Conservation (phyloP, 192 early-diverging fungal species). For the Obelidium mucronatum region DNA sequence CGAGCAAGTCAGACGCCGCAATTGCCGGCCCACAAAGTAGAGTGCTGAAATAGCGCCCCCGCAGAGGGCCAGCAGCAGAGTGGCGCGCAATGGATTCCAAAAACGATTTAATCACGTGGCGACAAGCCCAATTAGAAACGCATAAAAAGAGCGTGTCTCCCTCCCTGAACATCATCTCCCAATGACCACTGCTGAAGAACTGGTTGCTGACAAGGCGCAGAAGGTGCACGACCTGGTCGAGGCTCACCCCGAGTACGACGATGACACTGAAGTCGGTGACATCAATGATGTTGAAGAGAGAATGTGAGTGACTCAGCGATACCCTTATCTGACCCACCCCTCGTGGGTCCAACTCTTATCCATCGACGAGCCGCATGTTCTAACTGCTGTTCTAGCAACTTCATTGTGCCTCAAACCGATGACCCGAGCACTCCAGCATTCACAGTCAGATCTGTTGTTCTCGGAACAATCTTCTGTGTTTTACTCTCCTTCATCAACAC, state of each 20-base stretch:
- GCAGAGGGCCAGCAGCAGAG: too few relatives aligned
- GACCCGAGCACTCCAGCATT: conserved; percentile 40
- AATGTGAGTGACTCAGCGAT: too few relatives aligned
- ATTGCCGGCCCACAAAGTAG: too few relatives aligned
- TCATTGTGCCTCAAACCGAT: conserved; percentile 37
- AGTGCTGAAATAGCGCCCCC: too few relatives aligned
- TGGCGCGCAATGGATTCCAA: too few relatives aligned
- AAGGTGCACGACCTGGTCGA: conserved; percentile 63
- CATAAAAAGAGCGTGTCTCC: too few relatives aligned
- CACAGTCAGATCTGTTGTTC: conserved; percentile 32
- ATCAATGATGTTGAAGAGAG: conserved; percentile 15
- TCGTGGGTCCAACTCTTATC: background rate
- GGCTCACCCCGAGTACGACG: conserved; percentile 59
- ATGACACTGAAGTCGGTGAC: conserved; percentile 15
- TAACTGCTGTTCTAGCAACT: conserved; percentile 3
- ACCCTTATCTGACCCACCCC: background rate
- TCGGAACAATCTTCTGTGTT: conserved; percentile 36
- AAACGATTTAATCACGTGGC: too few relatives aligned
- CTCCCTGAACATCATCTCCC: too few relatives aligned
- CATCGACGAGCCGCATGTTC: background rate
- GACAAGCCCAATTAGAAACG: too few relatives aligned
- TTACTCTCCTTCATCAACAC: conserved; percentile 36
- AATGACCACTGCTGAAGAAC: conserved; percentile 22
- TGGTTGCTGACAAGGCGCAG: conserved; percentile 57
- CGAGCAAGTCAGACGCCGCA: too few relatives aligned